Conservation (phyloP, 495 filamentous ascomycete genomes). For the Aspergillus homomorphus region DNA sequence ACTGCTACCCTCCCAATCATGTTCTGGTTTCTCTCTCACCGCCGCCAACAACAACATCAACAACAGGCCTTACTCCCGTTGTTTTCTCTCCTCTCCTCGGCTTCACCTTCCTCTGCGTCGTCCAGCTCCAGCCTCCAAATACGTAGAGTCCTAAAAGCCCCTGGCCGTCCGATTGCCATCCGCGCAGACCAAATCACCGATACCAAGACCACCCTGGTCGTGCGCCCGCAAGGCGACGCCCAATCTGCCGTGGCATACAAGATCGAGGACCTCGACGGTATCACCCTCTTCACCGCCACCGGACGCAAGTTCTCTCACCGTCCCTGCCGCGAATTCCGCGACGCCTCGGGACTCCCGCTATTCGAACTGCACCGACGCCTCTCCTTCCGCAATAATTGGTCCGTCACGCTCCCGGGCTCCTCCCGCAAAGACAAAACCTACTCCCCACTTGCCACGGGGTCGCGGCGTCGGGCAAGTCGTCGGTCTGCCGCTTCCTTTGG, state of each 20-base stretch:
- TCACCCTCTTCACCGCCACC: constrained; percentile 9
- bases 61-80: not conserved
- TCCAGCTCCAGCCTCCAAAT: constrained; percentile 6
- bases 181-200: constrained; percentile 15
- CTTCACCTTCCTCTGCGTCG: not conserved
- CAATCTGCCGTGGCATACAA: constrained; percentile 11
- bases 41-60: not conserved
- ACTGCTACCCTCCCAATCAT: not conserved
- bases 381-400: constrained; percentile 17
- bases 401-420: constrained; percentile 25
- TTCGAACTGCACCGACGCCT: constrained; percentile 26
- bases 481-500: constrained; percentile 4
- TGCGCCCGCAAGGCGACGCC: constrained; percentile 13
- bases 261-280: constrained; percentile 9
- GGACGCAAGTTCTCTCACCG: constrained; percentile 18
- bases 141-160: constrained; percentile 17
- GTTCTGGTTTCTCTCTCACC: constrained; percentile 7
- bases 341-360: constrained; percentile 17
- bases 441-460: constrained; percentile 15
- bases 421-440: not conserved
- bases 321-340: constrained; percentile 17
- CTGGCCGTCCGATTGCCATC: constrained; percentile 18
- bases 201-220: constrained; percentile 10
- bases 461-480: constrained; percentile 9
- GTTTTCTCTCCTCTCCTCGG: not conserved